A percentile compares a stretch with the other conserved stretches of the same genome.
These are phyloP conservation scores for Dunaliella primolecta DNA, from an alignment of 139 green algal genomes.

Conservation along the genomic window DNA sequence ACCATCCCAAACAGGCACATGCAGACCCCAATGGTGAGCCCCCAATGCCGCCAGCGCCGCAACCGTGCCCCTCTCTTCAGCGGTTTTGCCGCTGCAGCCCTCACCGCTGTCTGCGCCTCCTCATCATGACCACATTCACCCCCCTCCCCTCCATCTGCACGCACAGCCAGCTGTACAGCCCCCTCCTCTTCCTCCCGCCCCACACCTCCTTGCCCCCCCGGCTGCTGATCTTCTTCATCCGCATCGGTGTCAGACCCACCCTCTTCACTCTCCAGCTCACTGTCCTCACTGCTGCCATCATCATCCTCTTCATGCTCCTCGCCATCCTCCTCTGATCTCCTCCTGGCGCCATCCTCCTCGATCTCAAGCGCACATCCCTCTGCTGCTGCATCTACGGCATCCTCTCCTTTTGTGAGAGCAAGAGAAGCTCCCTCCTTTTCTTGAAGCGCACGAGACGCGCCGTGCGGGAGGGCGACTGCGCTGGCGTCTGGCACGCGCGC, in stretches of 20 bases:
- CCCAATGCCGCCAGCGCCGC: not conserved
- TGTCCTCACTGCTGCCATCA: not conserved
- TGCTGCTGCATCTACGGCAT: no score
- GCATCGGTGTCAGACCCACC: not conserved
- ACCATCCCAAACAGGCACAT: constrained; percentile 18
- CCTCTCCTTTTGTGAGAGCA: no score
- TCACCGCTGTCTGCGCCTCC: no score
- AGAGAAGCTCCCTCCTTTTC: no score
- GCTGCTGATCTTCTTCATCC: not conserved
- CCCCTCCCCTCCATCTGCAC: no score
- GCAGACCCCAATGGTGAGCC: not conserved
- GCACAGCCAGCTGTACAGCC: not conserved
- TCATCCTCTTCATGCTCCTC: not conserved
- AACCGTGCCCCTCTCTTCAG: not conserved
- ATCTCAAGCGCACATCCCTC: not conserved
- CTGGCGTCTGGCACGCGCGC: no score
- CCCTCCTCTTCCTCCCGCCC: not conserved
- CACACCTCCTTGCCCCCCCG: not conserved
- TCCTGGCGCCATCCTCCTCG: not conserved
- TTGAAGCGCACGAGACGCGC: not conserved
- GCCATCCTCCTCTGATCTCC: not conserved
- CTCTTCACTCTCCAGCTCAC: not conserved
- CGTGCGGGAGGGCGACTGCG: not conserved
- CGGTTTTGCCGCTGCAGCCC: no score
- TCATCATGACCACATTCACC: no score